Conservation (phyloP, 148 eudicot genomes). For the Pouteria glomerata region DNA sequence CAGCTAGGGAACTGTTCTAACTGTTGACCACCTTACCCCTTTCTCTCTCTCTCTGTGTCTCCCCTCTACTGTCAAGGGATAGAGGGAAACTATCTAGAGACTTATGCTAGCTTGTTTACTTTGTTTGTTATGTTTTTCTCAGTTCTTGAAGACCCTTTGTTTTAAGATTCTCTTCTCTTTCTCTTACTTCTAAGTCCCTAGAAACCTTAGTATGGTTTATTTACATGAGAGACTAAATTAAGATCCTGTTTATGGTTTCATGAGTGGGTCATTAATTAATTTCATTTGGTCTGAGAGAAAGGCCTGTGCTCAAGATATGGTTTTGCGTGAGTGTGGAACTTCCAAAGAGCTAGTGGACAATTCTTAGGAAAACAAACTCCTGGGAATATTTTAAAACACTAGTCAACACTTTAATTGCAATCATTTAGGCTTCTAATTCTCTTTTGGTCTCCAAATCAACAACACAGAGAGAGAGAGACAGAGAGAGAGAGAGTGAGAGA, state of each 20-base stretch:
- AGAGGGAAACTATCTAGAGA: background rate
- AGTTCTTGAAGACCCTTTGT: no score
- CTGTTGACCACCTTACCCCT: background rate
- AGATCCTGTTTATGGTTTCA: no score
- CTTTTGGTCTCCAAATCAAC: constrained; percentile 38
- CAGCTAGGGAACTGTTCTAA: background rate
- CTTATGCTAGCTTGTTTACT: background rate
- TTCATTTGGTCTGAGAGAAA: no score
- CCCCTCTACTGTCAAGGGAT: background rate
- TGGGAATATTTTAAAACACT: constrained; percentile 5
- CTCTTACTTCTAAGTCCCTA: no score
- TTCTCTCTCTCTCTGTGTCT: background rate
- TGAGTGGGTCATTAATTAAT: no score
- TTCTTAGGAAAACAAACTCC: background rate
- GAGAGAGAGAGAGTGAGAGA: no score
- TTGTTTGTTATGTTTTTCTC: no score
- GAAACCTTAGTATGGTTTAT: no score
- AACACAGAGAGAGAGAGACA: constrained; percentile 10
- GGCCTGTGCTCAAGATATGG: no score
- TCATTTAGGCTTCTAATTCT: constrained; percentile 18
- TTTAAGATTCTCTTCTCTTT: no score
- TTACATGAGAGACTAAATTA: no score
- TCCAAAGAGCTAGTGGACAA: background rate
- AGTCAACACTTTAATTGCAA: constrained; percentile 3
- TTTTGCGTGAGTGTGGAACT: no score